Evolutionary conservation across 257 asterid species (phyloP).

Genomic region (Capsicum rhomboideum): DNA sequence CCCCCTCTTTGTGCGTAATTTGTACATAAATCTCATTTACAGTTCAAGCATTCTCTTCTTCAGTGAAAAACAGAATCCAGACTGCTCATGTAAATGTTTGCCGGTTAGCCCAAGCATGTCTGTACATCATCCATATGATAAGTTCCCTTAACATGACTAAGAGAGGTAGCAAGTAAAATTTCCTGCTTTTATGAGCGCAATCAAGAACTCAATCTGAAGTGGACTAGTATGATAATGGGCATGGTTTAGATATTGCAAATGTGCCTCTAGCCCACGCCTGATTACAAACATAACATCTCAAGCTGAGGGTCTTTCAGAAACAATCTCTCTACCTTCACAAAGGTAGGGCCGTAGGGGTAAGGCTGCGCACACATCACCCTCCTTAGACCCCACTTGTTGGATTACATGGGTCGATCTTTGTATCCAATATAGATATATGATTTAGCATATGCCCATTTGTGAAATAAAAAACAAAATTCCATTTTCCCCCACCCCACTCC

Average conservation of each 20-base stretch:
- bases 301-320: no score
- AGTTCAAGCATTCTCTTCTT: not conserved
- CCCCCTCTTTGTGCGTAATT: not conserved
- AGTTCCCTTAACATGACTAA: not conserved
- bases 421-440: no score
- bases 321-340: no score
- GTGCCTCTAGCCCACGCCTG: not conserved
- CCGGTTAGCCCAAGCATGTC: not conserved
- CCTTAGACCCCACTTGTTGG: no score
- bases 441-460: no score
- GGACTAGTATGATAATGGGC: not conserved
- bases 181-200: not conserved
- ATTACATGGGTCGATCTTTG: no score
- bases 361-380: no score
- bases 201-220: not conserved
- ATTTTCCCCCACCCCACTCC: no score
- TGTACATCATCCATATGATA: not conserved
- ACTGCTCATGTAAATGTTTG: not conserved
- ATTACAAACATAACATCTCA: not conserved
- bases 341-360: no score
- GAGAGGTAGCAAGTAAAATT: not conserved
- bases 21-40: not conserved
- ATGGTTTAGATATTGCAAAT: not conserved
- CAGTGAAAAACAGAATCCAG: not conserved
- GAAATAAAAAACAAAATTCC: no score